These are phyloP conservation scores for Cladosporium cucumerinum DNA, from an alignment of 2,329 filamentous ascomycete genomes.

Conservation along the genomic window DNA sequence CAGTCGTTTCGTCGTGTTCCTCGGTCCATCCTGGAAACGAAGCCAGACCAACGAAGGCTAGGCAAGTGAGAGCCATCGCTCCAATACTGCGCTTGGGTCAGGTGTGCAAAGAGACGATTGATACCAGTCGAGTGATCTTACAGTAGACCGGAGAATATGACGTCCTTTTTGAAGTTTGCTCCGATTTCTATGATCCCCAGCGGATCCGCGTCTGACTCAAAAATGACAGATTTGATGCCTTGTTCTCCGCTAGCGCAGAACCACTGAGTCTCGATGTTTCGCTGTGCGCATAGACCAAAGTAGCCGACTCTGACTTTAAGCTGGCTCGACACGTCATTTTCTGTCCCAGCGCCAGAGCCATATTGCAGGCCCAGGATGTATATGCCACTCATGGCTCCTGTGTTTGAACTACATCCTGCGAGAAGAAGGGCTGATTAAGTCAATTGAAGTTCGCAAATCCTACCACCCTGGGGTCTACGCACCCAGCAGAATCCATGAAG, in stretches of 20 bases:
- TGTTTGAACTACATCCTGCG: neutral
- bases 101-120: neutral
- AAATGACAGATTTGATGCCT: constrained; percentile 11
- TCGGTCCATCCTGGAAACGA: constrained; percentile 18
- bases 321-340: neutral
- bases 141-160: constrained; percentile 17
- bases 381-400: neutral
- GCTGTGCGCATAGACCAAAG: constrained; percentile 18
- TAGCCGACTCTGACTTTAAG: constrained; percentile 15
- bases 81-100: neutral
- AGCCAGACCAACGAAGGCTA: constrained; percentile 14
- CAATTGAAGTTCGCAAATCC: neutral
- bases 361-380: neutral
- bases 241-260: constrained; percentile 14
- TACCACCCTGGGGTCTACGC: neutral
- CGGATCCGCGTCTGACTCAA: constrained; percentile 3
- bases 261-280: constrained; percentile 6
- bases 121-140: neutral
- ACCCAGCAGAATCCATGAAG: neutral
- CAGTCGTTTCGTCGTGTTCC: constrained; percentile 16
- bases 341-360: neutral
- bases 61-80: constrained; percentile 14
- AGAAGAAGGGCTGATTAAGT: constrained; percentile 1
- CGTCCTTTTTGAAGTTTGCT: neutral
- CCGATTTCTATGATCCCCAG: constrained; percentile 8